Evolutionary conservation across 2,329 filamentous ascomycete genomes (phyloP).

Genomic region (Cladosporium velox): DNA sequence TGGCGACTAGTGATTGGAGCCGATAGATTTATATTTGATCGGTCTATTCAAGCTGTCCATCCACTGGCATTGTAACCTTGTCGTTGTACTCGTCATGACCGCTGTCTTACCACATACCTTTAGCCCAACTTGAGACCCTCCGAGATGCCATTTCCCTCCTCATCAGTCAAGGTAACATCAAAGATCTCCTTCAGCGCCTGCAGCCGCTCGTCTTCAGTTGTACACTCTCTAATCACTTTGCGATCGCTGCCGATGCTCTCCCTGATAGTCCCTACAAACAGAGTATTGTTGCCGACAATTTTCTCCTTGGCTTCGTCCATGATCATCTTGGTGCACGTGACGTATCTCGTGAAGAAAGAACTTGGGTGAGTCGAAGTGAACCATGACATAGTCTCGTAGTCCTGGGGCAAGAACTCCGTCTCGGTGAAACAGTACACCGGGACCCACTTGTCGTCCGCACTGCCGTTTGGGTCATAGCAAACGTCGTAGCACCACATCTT

Average conservation of each 20-base stretch:
- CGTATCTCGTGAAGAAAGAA: conserved; percentile 57
- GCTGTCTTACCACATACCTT: background rate
- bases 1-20: background rate
- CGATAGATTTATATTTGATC: background rate
- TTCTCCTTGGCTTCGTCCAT: conserved; percentile 42
- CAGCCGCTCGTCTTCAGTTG: conserved; percentile 48
- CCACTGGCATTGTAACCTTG: background rate
- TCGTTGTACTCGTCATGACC: background rate
- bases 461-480: conserved; percentile 25
- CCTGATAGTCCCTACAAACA: conserved; percentile 49
- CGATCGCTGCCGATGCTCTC: conserved; percentile 48
- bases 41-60: background rate
- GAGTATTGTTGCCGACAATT: conserved; percentile 41
- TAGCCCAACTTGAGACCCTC: background rate
- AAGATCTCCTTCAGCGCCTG: conserved; percentile 48
- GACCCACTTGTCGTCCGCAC: conserved; percentile 51
- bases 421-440: conserved; percentile 67
- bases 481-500: conserved; percentile 49
- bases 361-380: conserved; percentile 52
- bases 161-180: conserved; percentile 37
- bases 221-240: conserved; percentile 42
- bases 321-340: conserved; percentile 59
- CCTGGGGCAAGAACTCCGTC: conserved; percentile 61
- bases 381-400: conserved; percentile 64
- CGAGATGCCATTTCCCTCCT: background rate